Evolutionary conservation across 176 grass and related monocot species (phyloP), one percentile per base, ranked within the genome.

Genomic region (Miscanthus lutarioriparius): DNA sequence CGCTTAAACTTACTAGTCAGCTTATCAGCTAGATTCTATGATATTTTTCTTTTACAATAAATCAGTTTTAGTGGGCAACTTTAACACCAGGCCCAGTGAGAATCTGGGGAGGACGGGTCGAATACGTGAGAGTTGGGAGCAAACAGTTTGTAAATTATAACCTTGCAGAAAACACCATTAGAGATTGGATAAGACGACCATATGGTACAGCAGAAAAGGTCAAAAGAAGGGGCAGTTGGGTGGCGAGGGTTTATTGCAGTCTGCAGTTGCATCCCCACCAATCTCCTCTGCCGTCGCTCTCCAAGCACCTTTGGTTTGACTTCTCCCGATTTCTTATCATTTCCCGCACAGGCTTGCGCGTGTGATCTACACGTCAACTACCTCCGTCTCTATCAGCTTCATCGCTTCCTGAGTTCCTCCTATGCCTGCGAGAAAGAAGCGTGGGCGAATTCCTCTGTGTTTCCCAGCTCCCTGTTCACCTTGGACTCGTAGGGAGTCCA

Each of bases 231-330:
- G 70, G 51, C 2, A 33, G n/a, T 63, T 75, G 70, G 70, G 15
- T 5, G 4, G 80, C 30, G 33, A 79, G 59, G 39, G 51, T 58
- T 65, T 19, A 81, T 56, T 38, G 45, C 82, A 36, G 19, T 37
- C 49, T 64, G 63, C 62, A 64, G 79, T 14, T 40, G n/a, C 77
- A 39, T 39, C 19, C 51, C 10, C 65, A 47, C 48, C 62, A 8
- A 15, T 81, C 70, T 81, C 70, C 87, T 53, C 77, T 64, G 51
- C 77, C 40, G 61, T 88, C 75, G 48, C 78, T 70, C 64, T 82
- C 82, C 15, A 23, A 76, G 89, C 44, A 43, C 72, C 70, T 78
- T 78, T 25, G 22, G 13, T 88, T 91, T 91, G 82, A 91, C 86
- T 78, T n/a, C 5, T 28, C 11, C 22, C n/a, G 14, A 37, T 79